Evolutionary conservation across 2,329 filamentous ascomycete genomes (phyloP).

Genomic region (Amphichorda felina): DNA sequence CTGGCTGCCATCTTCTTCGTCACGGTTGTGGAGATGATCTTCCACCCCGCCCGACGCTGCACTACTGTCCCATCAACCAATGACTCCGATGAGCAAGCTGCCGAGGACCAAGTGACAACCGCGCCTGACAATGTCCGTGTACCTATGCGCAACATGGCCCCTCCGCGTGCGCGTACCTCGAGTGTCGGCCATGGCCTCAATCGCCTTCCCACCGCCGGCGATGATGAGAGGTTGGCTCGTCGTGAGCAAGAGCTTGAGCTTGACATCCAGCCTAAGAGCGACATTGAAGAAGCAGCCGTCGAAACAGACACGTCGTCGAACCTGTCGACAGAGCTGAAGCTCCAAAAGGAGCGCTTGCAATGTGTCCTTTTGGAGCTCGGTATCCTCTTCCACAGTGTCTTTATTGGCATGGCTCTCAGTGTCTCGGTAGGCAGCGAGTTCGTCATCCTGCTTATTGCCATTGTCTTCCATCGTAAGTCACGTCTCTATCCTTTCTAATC

Average conservation of each 20-base stretch:
- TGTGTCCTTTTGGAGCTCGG: constrained; percentile 70
- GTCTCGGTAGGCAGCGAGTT: constrained; percentile 68
- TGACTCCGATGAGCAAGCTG: background rate
- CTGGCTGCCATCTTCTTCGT: constrained; percentile 71
- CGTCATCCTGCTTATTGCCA: constrained; percentile 66
- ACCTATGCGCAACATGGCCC: constrained; percentile 16
- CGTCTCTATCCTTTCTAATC: fast-evolving
- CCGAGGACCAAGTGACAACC: background rate
- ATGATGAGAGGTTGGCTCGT: background rate
- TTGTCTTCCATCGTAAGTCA: constrained; percentile 54
- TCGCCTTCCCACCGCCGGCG: constrained; percentile 9
- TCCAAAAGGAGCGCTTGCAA: constrained; percentile 58
- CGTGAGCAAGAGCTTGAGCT: background rate
- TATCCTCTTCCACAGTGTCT: constrained; percentile 52
- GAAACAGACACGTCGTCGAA: background rate
- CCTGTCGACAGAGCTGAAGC: constrained; percentile 35
- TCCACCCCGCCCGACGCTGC: constrained; percentile 28
- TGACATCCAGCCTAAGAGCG: background rate
- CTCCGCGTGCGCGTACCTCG: constrained; percentile 16
- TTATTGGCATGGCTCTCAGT: constrained; percentile 75
- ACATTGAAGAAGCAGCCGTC: background rate
- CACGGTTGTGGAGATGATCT: constrained; percentile 66
- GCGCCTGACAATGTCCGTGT: no score
- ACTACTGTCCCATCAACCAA: constrained; percentile 6
- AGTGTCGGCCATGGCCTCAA: constrained; percentile 21